Evolutionary conservation across 2,329 filamentous ascomycete species (phyloP).

Genomic region (Aspergillus chevalieri): DNA sequence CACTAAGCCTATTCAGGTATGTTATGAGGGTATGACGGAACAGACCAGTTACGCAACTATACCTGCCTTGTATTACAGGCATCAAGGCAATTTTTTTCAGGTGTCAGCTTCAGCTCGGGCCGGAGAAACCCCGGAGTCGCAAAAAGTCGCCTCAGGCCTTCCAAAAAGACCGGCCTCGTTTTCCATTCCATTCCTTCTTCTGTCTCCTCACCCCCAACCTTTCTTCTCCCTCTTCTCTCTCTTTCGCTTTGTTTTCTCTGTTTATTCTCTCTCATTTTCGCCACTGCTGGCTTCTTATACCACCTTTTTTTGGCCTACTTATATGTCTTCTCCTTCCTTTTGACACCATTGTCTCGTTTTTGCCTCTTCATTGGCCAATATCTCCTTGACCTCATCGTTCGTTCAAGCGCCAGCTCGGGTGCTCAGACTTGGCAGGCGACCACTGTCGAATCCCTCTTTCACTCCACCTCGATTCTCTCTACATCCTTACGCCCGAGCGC

Average conservation of each 20-base stretch:
- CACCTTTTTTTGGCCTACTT: slow-evolving; percentile 14
- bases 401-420: slow-evolving; percentile 26
- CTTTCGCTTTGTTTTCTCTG: slow-evolving; percentile 6
- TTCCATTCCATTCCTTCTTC: slow-evolving; percentile 33
- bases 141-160: slow-evolving; percentile 19
- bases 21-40: slow-evolving; percentile 15
- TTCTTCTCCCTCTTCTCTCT: slow-evolving; percentile 4
- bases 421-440: slow-evolving; percentile 23
- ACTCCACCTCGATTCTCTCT: slow-evolving; percentile 8
- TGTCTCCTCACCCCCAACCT: slow-evolving; percentile 15
- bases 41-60: slow-evolving; percentile 18
- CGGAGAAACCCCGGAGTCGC: slow-evolving; percentile 15
- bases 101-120: slow-evolving; percentile 4
- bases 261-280: slow-evolving; percentile 8
- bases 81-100: slow-evolving; percentile 1
- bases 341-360: neutral
- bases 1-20: slow-evolving; percentile 25
- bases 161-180: slow-evolving; percentile 27
- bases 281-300: slow-evolving; percentile 12
- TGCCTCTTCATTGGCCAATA: slow-evolving; percentile 26
- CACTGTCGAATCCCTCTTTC: slow-evolving; percentile 10
- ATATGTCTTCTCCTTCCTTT: slow-evolving; percentile 12
- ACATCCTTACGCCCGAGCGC: slow-evolving; percentile 10
- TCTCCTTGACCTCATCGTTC: slow-evolving; percentile 26
- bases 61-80: neutral